Percentiles rank a stretch among this genome's conserved stretches.
Evolutionary conservation across 495 filamentous ascomycete genomes (phyloP).

Genomic region (Aspergillus conjunctus): DNA sequence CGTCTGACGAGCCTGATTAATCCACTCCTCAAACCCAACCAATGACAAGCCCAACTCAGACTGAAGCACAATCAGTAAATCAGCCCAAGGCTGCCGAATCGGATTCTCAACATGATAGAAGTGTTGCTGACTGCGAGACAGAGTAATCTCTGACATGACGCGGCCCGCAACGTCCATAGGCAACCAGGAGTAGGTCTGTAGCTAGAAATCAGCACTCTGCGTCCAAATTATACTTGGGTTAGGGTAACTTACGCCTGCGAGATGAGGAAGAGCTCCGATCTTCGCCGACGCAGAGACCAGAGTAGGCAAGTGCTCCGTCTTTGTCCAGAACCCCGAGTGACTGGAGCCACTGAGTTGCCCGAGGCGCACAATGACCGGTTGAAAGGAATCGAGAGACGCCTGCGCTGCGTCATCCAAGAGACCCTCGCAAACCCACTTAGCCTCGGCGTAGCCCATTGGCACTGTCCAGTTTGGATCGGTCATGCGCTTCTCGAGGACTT

Average conservation of each 20-base stretch:
- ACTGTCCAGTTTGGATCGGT: slow-evolving; percentile 10
- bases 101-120: slow-evolving; percentile 55
- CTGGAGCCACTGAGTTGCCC: slow-evolving; percentile 37
- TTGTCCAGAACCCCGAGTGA: slow-evolving; percentile 28
- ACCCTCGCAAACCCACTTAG: slow-evolving; percentile 41
- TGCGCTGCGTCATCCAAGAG: slow-evolving; percentile 26
- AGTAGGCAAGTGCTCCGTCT: slow-evolving; percentile 42
- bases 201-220: too few species aligned
- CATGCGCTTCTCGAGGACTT: slow-evolving; percentile 20
- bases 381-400: slow-evolving; percentile 15
- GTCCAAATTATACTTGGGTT: too few species aligned
- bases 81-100: slow-evolving; percentile 43
- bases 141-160: slow-evolving; percentile 9
- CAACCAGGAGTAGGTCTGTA: slow-evolving; percentile 16
- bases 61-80: slow-evolving; percentile 15
- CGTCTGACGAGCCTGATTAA: not conserved
- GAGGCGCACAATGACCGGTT: slow-evolving; percentile 29
- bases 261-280: slow-evolving; percentile 36
- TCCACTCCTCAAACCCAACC: slow-evolving; percentile 16
- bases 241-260: slow-evolving; percentile 39
- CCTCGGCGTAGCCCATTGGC: slow-evolving; percentile 32
- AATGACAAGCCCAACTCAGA: not conserved
- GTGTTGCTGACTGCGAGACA: not conserved
- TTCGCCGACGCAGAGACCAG: slow-evolving; percentile 38
- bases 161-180: slow-evolving; percentile 24